A percentile compares a stretch with the other conserved stretches of the same genome.
phyloP scores from a whole-genome alignment of 331 rosid species.

The Malus hybrid region DNA sequence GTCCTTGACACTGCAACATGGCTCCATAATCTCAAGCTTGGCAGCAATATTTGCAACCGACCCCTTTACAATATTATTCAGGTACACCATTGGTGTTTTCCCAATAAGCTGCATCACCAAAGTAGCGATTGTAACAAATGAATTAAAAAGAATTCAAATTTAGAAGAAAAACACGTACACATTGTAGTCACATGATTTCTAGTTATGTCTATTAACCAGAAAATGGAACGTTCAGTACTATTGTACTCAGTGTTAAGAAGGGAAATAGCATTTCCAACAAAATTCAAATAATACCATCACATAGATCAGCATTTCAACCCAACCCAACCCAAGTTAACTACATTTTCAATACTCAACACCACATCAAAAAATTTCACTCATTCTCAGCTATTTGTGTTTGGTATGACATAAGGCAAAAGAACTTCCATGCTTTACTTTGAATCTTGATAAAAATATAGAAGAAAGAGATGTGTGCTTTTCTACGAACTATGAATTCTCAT shows the following conservation, averaged over 20 bases:
- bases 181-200: neutral
- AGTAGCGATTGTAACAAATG: conserved; percentile 5
- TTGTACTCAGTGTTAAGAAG: neutral
- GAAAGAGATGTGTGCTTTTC: neutral
- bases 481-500: neutral
- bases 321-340: neutral
- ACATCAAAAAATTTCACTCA: neutral
- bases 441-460: neutral
- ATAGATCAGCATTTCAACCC: neutral
- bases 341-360: neutral
- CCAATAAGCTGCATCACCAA: conserved; percentile 77
- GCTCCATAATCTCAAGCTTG: conserved; percentile 99
- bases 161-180: neutral
- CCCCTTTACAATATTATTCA: conserved; percentile 68
- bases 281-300: neutral
- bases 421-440: neutral
- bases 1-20: conserved; percentile 99
- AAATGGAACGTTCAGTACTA: neutral
- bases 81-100: conserved; percentile 99
- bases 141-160: conserved; percentile 1
- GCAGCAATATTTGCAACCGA: conserved; percentile 94
- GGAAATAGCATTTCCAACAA: neutral
- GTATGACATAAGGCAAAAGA: neutral
- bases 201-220: neutral
- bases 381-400: neutral